Percentiles rank a stretch among this genome's conserved stretches.
phyloP scores from a whole-genome alignment of 2,329 filamentous ascomycete genomes.

The Colletotrichum salicis region DNA sequence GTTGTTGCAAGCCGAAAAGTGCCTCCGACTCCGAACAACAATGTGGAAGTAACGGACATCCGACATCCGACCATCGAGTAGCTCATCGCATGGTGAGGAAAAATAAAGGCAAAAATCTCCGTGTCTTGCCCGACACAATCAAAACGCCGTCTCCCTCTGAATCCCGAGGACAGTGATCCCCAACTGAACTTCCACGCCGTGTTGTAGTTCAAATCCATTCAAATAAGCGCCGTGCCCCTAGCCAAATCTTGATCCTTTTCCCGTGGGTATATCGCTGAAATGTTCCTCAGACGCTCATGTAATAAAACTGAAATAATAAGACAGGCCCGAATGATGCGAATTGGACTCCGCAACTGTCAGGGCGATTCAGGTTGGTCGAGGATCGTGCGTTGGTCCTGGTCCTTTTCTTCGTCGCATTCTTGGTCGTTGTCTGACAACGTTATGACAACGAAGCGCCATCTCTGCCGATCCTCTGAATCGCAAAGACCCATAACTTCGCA shows the following conservation, averaged over 20 bases:
- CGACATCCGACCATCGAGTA: not conserved
- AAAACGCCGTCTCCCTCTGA: constrained; percentile 4
- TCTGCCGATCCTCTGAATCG: constrained; percentile 31
- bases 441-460: constrained; percentile 24
- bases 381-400: not conserved
- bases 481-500: constrained; percentile 12
- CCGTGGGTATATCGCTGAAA: constrained; percentile 28
- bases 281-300: not conserved
- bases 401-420: constrained; percentile 34
- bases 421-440: constrained; percentile 30
- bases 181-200: not conserved
- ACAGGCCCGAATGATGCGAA: not conserved
- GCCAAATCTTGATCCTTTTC: not conserved
- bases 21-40: not conserved
- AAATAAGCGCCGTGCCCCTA: constrained; percentile 24
- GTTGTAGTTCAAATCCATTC: not conserved
- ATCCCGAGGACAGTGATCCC: not conserved
- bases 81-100: not conserved
- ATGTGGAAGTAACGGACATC: too few relatives aligned
- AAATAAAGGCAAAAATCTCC: not conserved
- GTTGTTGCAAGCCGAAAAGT: not conserved
- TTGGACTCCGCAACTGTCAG: not conserved
- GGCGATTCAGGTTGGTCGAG: not conserved
- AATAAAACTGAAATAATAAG: constrained; percentile 1
- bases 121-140: not conserved